phyloP scores from a whole-genome alignment of 1,139 yeast species.

The Eremothecium gossypii region DNA sequence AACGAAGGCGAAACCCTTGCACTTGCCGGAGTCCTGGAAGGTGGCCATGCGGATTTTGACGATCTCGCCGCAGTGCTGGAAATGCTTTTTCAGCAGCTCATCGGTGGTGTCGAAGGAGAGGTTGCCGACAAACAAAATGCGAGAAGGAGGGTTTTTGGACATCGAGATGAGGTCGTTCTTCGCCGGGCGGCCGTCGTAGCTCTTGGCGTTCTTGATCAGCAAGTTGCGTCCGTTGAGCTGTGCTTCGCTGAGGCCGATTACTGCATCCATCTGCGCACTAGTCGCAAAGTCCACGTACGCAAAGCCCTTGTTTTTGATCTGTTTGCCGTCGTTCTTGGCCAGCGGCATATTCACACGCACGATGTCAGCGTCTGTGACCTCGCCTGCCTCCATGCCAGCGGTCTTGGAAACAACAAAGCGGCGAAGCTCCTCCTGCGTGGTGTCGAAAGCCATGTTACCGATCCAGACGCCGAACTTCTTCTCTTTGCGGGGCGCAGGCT shows the following conservation, averaged over 20 bases:
- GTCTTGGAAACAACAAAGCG: constrained; percentile 60
- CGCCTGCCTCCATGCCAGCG: constrained; percentile 33
- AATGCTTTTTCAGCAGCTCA: constrained; percentile 66
- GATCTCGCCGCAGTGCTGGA: constrained; percentile 70
- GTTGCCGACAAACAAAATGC: constrained; percentile 88
- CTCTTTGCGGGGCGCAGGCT: constrained; percentile 20
- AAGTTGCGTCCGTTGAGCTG: constrained; percentile 75
- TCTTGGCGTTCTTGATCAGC: constrained; percentile 70
- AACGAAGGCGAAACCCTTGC: constrained; percentile 92
- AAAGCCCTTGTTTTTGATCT: constrained; percentile 62
- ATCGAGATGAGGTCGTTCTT: constrained; percentile 38
- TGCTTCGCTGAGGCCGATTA: constrained; percentile 59
- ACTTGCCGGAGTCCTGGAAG: constrained; percentile 89
- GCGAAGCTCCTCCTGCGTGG: constrained; percentile 63
- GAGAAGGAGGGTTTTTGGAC: constrained; percentile 75
- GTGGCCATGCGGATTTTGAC: constrained; percentile 87
- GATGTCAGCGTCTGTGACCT: constrained; percentile 39
- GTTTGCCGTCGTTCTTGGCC: constrained; percentile 41
- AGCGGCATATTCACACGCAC: constrained; percentile 59
- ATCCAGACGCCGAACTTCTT: constrained; percentile 80
- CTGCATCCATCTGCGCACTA: constrained; percentile 52
- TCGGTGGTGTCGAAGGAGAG: constrained; percentile 88
- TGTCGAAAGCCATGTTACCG: constrained; percentile 83
- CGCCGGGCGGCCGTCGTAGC: constrained; percentile 84
- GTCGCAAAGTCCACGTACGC: constrained; percentile 82